A percentile compares a stretch with the other conserved stretches of the same genome.
Conservation (phyloP, 345 rosid species). For the Rhodamnia rubescens region DNA sequence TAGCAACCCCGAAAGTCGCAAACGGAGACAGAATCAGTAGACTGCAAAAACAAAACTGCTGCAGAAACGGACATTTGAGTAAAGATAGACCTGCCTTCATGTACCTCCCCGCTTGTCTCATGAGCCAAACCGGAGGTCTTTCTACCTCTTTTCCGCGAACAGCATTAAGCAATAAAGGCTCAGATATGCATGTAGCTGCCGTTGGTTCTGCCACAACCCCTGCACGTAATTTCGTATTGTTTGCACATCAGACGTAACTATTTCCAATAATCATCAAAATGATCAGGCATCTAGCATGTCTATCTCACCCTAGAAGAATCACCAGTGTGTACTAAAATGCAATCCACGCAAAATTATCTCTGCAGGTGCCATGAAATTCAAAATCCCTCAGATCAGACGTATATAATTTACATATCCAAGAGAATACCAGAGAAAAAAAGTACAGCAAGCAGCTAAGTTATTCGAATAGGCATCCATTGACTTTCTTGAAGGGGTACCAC, state of each 20-base stretch:
- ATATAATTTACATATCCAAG: neutral
- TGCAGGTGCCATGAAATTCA: neutral
- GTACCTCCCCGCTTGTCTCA: constrained; percentile 99
- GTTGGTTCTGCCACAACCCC: constrained; percentile 50
- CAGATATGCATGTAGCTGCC: constrained; percentile 24
- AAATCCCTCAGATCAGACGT: neutral
- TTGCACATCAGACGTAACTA: neutral
- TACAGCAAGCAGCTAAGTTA: neutral
- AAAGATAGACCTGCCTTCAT: constrained; percentile 81
- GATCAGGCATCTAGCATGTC: neutral
- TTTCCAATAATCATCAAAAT: neutral
- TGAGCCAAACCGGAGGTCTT: constrained; percentile 99
- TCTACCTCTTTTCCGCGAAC: constrained; percentile 86
- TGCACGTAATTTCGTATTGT: constrained; percentile 4
- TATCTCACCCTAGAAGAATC: neutral
- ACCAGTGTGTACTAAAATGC: neutral
- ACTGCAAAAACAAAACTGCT: neutral
- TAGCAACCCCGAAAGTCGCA: neutral
- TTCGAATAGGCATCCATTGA: neutral
- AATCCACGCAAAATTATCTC: neutral
- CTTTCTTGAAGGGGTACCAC: neutral
- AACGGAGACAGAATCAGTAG: neutral
- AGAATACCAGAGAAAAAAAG: neutral
- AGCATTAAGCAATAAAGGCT: constrained; percentile 87
- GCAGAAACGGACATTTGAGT: neutral